Conservation (phyloP, 2,329 filamentous ascomycete species). For the Incumbomyces lentus region DNA sequence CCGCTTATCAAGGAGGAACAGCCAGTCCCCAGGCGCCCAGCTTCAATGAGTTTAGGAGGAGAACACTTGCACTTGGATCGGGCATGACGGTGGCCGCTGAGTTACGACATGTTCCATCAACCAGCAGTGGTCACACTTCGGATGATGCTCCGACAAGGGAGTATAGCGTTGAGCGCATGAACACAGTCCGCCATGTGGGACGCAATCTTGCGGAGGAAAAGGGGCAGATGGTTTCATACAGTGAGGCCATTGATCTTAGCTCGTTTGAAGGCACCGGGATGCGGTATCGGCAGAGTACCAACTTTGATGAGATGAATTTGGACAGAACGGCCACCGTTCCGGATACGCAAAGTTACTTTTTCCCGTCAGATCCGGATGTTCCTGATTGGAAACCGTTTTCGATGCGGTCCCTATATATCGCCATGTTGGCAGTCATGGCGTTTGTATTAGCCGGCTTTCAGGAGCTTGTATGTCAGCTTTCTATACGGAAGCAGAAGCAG, state of each 20-base stretch:
- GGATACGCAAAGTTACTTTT: slow-evolving; percentile 25
- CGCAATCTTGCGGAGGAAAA: slow-evolving; percentile 34
- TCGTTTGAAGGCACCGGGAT: slow-evolving; percentile 20
- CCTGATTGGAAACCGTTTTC: slow-evolving; percentile 29
- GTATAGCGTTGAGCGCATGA: slow-evolving; percentile 12
- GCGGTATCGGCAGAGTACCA: slow-evolving; percentile 7
- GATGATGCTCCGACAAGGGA: not conserved
- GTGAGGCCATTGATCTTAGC: slow-evolving; percentile 35
- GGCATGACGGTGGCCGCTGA: slow-evolving; percentile 20
- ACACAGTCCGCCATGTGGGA: slow-evolving; percentile 27
- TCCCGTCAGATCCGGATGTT: slow-evolving; percentile 25
- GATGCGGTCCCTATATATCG: slow-evolving; percentile 25
- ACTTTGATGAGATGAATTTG: slow-evolving; percentile 11
- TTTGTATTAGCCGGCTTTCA: slow-evolving; percentile 25
- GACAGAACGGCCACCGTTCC: slow-evolving; percentile 24
- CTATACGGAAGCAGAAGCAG: slow-evolving; percentile 29
- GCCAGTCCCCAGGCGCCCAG: slow-evolving; percentile 5
- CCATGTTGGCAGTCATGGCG: slow-evolving; percentile 24
- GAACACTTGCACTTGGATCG: slow-evolving; percentile 16
- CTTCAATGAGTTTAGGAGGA: slow-evolving; percentile 14
- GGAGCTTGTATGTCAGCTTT: slow-evolving; percentile 26
- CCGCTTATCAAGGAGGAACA: slow-evolving; percentile 9
- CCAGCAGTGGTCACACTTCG: too few species aligned
- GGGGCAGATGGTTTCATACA: slow-evolving; percentile 34
- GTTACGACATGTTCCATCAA: slow-evolving; percentile 16